These are phyloP conservation scores for Alternaria ethzedia DNA, from an alignment of 2,329 filamentous ascomycete species.

Conservation along the genomic window DNA sequence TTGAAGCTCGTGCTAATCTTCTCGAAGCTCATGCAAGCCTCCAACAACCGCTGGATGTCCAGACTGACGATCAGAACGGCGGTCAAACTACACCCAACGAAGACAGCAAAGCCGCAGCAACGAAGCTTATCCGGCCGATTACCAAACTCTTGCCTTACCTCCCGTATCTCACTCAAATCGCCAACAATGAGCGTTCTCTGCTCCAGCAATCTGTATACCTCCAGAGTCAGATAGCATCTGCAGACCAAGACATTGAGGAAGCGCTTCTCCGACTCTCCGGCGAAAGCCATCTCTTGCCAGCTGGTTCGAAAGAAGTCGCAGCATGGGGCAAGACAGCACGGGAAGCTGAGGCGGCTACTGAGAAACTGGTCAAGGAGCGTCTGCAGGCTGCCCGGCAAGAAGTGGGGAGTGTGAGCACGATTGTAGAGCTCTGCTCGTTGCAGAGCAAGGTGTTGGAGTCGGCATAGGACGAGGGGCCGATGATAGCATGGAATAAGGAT, in stretches of 20 bases:
- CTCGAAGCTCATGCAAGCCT: constrained; percentile 23
- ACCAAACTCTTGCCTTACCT: constrained; percentile 40
- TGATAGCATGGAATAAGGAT: neutral
- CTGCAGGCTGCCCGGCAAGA: constrained; percentile 33
- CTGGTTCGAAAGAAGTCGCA: constrained; percentile 34
- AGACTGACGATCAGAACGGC: neutral
- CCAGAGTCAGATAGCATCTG: constrained; percentile 37
- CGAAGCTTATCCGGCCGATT: constrained; percentile 16
- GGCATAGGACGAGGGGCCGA: neutral
- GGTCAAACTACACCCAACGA: neutral
- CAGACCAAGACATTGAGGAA: constrained; percentile 38
- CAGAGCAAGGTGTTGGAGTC: constrained; percentile 27
- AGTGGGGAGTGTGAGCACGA: constrained; percentile 27
- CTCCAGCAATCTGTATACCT: constrained; percentile 46
- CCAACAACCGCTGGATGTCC: constrained; percentile 9
- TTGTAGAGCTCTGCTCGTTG: constrained; percentile 38
- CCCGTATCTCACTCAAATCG: constrained; percentile 30
- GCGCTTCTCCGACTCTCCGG: constrained; percentile 43
- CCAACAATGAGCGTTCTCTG: constrained; percentile 38
- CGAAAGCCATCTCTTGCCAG: constrained; percentile 48
- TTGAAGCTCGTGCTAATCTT: neutral
- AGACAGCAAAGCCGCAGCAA: constrained; percentile 6
- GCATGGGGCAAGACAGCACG: constrained; percentile 35
- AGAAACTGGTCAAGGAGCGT: constrained; percentile 22
- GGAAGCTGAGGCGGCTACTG: constrained; percentile 28